A percentile compares a stretch with the other conserved stretches of the same genome.
Evolutionary conservation across 2,329 filamentous ascomycete species (phyloP).

Genomic region (Verticillium dahliae): DNA sequence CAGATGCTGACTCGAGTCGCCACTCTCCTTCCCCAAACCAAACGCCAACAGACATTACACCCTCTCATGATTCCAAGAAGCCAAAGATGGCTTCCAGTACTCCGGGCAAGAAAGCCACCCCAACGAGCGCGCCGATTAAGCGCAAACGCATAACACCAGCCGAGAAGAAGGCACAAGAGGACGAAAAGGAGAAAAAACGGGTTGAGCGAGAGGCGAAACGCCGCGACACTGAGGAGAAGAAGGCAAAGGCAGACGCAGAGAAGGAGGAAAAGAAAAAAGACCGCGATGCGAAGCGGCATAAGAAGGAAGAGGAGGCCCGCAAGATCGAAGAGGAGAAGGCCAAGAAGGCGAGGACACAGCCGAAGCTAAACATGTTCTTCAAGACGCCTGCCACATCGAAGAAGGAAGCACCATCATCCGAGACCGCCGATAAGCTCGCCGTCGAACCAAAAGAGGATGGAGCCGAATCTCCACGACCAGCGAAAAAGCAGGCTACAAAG

Average conservation of each 20-base stretch:
- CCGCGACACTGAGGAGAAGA: constrained; percentile 30
- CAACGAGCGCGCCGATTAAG: constrained; percentile 20
- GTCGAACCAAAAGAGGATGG: neutral
- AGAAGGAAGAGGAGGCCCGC: constrained; percentile 42
- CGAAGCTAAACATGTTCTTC: constrained; percentile 41
- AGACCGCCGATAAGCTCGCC: neutral
- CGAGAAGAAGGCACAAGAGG: constrained; percentile 28
- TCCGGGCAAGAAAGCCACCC: neutral
- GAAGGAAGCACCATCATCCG: neutral
- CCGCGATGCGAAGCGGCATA: constrained; percentile 37
- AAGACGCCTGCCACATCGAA: constrained; percentile 26
- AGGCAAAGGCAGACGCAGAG: constrained; percentile 21
- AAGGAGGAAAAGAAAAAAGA: constrained; percentile 30
- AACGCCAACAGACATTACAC: constrained; percentile 11
- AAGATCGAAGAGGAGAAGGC: constrained; percentile 34
- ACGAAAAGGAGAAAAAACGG: constrained; percentile 25
- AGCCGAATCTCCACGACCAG: constrained; percentile 1
- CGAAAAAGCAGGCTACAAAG: constrained; percentile 17
- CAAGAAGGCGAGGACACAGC: constrained; percentile 42
- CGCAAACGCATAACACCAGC: constrained; percentile 34
- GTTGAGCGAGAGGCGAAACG: constrained; percentile 27
- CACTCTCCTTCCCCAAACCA: constrained; percentile 25
- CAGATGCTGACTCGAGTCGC: constrained; percentile 30
- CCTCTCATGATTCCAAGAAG: constrained; percentile 8
- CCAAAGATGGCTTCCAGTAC: constrained; percentile 1